A percentile compares a stretch with the other conserved stretches of the same genome.
Evolutionary conservation across 306 rosid species (phyloP).

Genomic region (Sophora flavescens): DNA sequence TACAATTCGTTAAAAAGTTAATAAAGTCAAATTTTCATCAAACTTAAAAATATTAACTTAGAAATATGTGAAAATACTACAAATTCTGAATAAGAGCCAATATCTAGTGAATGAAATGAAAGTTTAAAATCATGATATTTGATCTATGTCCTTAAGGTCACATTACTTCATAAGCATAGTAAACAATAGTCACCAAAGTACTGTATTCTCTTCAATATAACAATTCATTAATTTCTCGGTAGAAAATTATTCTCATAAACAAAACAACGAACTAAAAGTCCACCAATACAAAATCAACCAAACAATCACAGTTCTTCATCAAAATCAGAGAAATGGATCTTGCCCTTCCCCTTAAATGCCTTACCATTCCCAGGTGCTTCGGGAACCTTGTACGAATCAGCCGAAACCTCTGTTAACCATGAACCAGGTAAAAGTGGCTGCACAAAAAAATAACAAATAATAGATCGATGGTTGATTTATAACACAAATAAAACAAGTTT

Average conservation of each 20-base stretch:
- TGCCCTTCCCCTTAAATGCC: conserved; percentile 18
- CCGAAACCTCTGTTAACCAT: conserved; percentile 32
- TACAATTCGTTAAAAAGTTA: too few relatives aligned
- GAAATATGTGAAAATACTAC: too few relatives aligned
- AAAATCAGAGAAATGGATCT: conserved; percentile 7
- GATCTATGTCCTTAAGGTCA: not conserved
- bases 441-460: not conserved
- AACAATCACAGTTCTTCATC: not conserved
- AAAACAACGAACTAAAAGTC: too few relatives aligned
- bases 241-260: too few relatives aligned
- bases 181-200: not conserved
- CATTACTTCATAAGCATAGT: not conserved
- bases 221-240: not conserved
- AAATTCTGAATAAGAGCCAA: too few relatives aligned
- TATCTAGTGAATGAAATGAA: not conserved
- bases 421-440: conserved; percentile 3
- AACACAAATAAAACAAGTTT: too few relatives aligned
- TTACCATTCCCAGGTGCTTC: conserved; percentile 2
- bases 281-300: conserved; percentile 33
- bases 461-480: too few relatives aligned
- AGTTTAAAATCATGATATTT: not conserved
- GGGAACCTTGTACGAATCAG: conserved; percentile 32
- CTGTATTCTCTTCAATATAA: conserved; percentile 30
- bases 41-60: too few relatives aligned
- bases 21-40: too few relatives aligned